These are phyloP conservation scores for Pogostemon cablin DNA, from an alignment of 257 asterid species.

Conservation along the genomic window DNA sequence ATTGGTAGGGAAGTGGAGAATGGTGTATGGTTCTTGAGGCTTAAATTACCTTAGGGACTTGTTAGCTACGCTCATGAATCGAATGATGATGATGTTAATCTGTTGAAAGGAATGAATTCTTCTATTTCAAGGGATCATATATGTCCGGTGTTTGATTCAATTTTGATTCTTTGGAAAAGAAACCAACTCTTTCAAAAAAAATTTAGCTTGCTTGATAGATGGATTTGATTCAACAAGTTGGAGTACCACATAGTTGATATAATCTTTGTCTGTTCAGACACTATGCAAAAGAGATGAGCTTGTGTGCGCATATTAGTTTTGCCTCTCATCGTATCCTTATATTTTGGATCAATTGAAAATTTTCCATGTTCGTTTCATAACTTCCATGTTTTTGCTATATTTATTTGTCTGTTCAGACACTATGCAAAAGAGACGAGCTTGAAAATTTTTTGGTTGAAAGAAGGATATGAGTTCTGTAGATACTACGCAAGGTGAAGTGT, in stretches of 20 bases:
- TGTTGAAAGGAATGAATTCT: conserved; percentile 25
- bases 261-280: conserved; percentile 24
- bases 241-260: background rate
- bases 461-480: background rate
- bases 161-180: background rate
- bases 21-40: conserved; percentile 16
- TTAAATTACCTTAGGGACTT: conserved; percentile 6
- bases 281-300: conserved; percentile 26
- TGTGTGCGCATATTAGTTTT: conserved; percentile 23
- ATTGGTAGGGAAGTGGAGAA: conserved; percentile 20
- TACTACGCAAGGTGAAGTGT: background rate
- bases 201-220: conserved; percentile 8
- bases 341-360: conserved; percentile 15
- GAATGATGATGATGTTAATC: conserved; percentile 19
- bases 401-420: conserved; percentile 21
- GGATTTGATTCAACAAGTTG: conserved; percentile 17
- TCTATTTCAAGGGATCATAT: conserved; percentile 22
- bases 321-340: conserved; percentile 30
- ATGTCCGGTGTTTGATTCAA: background rate
- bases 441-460: too few species aligned
- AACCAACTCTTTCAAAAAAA: background rate
- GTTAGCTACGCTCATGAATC: conserved; percentile 23
- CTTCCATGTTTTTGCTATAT: conserved; percentile 25
- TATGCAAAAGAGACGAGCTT: conserved; percentile 18
- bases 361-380: conserved; percentile 19